Base-by-base conservation (phyloP, 2,329 filamentous ascomycete species). In the Colletotrichum chlorophyti region DNA sequence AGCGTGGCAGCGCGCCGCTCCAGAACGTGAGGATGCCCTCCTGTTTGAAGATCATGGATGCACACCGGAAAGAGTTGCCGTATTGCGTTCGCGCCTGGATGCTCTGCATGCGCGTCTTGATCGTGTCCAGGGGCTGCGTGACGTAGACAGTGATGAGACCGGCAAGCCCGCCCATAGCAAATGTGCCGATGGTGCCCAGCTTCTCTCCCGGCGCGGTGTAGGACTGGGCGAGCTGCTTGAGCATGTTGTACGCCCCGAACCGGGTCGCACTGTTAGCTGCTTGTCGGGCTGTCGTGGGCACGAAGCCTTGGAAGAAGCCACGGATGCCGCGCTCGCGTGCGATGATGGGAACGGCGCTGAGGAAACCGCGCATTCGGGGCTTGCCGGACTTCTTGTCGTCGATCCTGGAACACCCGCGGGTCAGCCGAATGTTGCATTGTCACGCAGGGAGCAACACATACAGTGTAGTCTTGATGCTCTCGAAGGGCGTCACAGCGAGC, bases 31-130 rank as follows among this genome's bases (percentile, higher is more conserved):
- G 72, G 11, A 98, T 53, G 2, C 95, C 94, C 76, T 99, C 95
- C 50, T 97, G 87, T 75, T 87, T 91, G 73, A 95, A 90, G 64
- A 99, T 96, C 68, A 88, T 82, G 10, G 84, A 81, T 0, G 90
- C 93, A 73, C 95, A 99, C 43, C 87, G 84, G 64, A 96, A 83
- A 66, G 89, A 95, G 76, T 96, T 97, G 70, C 90, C 93, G 71
- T 99, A 99, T 60, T 89, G 77, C 38, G 77, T 79, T 62, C 84
- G 85, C 29, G 94, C 91, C 73, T 97, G 92, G 61, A 97, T 89
- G 65, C 92, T 96, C 83, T 99, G 95, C 95, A 99, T 99, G 62
- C 92, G 77, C 64, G 95, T 99, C 84, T 99, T 99, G 72, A 99
- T 84, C 0, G 94, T 98, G 74, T 99, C 95, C 38, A 99, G 79